These are phyloP conservation scores for Hymenoscyphus linearis DNA, from an alignment of 2,329 filamentous ascomycete genomes.

Conservation along the genomic window DNA sequence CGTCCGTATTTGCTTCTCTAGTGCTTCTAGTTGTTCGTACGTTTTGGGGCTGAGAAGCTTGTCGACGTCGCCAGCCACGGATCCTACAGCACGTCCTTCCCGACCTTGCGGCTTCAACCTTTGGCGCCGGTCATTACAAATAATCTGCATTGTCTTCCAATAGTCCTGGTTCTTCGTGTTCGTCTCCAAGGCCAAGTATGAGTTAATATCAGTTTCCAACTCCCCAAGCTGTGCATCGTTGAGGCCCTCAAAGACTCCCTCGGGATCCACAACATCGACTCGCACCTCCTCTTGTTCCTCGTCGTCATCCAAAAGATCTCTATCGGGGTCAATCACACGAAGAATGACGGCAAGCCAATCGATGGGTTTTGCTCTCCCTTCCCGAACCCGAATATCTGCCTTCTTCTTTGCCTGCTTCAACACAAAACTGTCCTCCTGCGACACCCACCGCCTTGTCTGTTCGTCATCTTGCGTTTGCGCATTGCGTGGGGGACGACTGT, in stretches of 20 bases:
- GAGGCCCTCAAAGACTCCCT: conserved; percentile 72
- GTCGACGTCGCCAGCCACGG: conserved; percentile 84
- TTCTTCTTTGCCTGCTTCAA: conserved; percentile 97
- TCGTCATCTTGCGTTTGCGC: conserved; percentile 51
- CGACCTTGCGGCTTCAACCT: conserved; percentile 54
- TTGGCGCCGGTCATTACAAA: conserved; percentile 71
- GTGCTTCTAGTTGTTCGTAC: conserved; percentile 75
- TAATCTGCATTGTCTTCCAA: conserved; percentile 84
- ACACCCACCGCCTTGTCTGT: conserved; percentile 77
- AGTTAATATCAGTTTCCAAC: conserved; percentile 73
- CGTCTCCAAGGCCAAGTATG: conserved; percentile 77
- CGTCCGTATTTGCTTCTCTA: conserved; percentile 80
- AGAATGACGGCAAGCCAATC: conserved; percentile 91
- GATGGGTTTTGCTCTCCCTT: conserved; percentile 84
- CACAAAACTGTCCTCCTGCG: conserved; percentile 93
- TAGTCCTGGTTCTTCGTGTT: conserved; percentile 76
- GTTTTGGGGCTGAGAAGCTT: conserved; percentile 79
- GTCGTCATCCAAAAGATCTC: conserved; percentile 80
- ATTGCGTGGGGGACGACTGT: conserved; percentile 26
- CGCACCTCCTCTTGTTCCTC: conserved; percentile 57
- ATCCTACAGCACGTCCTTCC: conserved; percentile 69
- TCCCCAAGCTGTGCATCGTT: conserved; percentile 62
- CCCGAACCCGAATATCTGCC: conserved; percentile 88
- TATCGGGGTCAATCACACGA: conserved; percentile 78
- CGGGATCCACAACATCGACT: conserved; percentile 73